Evolutionary conservation across 2,329 filamentous ascomycete species (phyloP), one percentile per base, ranked within the genome.

Genomic region (Sphaerulina vaccinii): DNA sequence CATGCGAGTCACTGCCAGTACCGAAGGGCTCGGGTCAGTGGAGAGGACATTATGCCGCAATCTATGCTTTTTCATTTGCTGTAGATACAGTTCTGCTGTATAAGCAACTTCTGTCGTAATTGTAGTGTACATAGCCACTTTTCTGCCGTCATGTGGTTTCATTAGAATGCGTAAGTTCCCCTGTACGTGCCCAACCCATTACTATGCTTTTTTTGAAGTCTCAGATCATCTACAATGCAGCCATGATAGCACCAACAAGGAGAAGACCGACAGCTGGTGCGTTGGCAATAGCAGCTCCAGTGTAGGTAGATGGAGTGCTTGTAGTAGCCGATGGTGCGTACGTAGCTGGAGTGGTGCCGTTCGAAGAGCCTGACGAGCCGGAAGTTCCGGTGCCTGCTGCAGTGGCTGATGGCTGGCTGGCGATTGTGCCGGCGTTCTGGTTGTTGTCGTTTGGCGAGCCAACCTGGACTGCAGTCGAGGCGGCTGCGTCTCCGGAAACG

Each of bases 211-310:
- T 39, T 39, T 13, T 21, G 16, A 22, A 39, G 19, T 7, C 16
- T 21, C 9, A 39, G 5, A 13, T 37, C 2, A 22, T 22, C 27
- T 32, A 48, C 13, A 48, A 37, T n/a, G 44, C 44, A 13, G 35
- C 44, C 36, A 48, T 48, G 44, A 40, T 22, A 13, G 44, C 44
- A 24, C 44, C 44, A 2, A 48, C 44, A 16, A 48, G n/a, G 15
- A 48, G 44, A 24, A 48, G 44, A 32, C 44, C 44, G 13, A 38
- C 21, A 32, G 44, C 44, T n/a, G 44, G 44, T 21, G 36, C 44
- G 23, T 48, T 48, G 22, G 44, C 35, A 18, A 39, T 27, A 6
- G 44, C 44, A 10, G 44, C 35, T 21, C 44, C 44, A 23, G 44
- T 48, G 44, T 48, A 48, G 7, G 33, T 13, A 29, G 35, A n/a